phyloP scores from a whole-genome alignment of 1,139 yeast species.

The Torulaspora globosa region DNA sequence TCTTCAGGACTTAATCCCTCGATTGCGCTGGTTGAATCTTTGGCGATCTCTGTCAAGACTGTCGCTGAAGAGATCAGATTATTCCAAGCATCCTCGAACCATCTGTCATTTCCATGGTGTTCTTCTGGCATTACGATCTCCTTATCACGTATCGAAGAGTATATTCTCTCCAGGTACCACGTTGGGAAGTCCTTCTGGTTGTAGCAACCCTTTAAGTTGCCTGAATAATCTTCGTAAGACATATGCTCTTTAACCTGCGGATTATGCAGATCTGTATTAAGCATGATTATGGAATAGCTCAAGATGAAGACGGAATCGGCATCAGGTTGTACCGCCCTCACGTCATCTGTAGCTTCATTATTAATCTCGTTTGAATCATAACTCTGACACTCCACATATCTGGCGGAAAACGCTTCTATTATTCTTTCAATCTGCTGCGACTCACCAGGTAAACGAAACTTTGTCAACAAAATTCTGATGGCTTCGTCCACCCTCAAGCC shows the following conservation, averaged over 20 bases:
- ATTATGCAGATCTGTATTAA: slow-evolving; percentile 74
- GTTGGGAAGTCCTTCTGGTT: slow-evolving; percentile 73
- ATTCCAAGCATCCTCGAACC: slow-evolving; percentile 95
- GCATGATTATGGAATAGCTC: slow-evolving; percentile 70
- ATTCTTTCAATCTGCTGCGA: slow-evolving; percentile 93
- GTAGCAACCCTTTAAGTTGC: slow-evolving; percentile 75
- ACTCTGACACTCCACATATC: slow-evolving; percentile 62
- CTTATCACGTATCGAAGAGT: slow-evolving; percentile 70
- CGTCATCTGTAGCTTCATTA: slow-evolving; percentile 35
- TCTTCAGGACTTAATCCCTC: slow-evolving; percentile 34
- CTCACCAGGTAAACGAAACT: slow-evolving; percentile 94
- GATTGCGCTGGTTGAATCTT: slow-evolving; percentile 21
- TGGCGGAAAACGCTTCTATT: slow-evolving; percentile 78
- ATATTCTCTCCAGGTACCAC: slow-evolving; percentile 80
- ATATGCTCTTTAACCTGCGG: slow-evolving; percentile 81
- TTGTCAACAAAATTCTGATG: slow-evolving; percentile 69
- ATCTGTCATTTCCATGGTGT: slow-evolving; percentile 75
- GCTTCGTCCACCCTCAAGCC: slow-evolving; percentile 90
- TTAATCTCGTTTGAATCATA: slow-evolving; percentile 35
- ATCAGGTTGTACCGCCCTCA: slow-evolving; percentile 55
- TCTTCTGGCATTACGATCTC: slow-evolving; percentile 99
- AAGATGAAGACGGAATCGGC: slow-evolving; percentile 68
- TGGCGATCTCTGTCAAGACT: slow-evolving; percentile 35
- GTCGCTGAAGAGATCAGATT: slow-evolving; percentile 59
- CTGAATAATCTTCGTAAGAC: slow-evolving; percentile 78